Percentiles rank a stretch among this genome's conserved stretches.
Conservation (phyloP, 2,329 filamentous ascomycete genomes). For the Microascus cirrosus region DNA sequence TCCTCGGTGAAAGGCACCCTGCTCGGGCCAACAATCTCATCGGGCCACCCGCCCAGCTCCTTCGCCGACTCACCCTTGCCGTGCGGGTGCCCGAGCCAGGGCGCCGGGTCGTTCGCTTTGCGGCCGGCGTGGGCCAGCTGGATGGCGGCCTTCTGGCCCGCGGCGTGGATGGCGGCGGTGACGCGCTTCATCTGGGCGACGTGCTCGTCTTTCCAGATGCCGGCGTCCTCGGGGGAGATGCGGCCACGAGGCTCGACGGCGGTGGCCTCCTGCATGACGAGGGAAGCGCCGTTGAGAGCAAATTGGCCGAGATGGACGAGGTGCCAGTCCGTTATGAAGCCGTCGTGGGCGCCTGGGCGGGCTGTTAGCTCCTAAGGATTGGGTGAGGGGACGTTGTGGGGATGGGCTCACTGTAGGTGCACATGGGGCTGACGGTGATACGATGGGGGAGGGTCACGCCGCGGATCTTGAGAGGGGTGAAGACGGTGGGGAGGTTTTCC, state of each 20-base stretch:
- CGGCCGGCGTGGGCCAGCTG: constrained; percentile 75
- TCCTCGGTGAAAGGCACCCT: constrained; percentile 47
- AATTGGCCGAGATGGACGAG: constrained; percentile 74
- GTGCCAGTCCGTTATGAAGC: constrained; percentile 73
- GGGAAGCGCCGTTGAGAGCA: constrained; percentile 60
- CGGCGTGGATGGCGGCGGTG: constrained; percentile 69
- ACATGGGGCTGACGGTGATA: constrained; percentile 50
- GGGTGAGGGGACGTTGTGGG: neutral
- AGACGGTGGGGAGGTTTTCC: constrained; percentile 36
- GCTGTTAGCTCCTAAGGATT: neutral
- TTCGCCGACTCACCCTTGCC: constrained; percentile 37
- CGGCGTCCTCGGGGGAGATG: constrained; percentile 70
- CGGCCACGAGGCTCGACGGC: constrained; percentile 64
- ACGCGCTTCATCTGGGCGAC: constrained; percentile 60
- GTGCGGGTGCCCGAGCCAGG: constrained; percentile 48
- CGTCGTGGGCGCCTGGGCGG: constrained; percentile 32
- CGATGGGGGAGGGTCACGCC: constrained; percentile 43
- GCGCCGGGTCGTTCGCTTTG: constrained; percentile 49
- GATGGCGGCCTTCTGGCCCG: constrained; percentile 65
- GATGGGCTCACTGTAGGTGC: constrained; percentile 16
- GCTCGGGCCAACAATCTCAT: constrained; percentile 40
- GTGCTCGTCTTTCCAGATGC: constrained; percentile 78
- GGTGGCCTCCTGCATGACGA: constrained; percentile 71
- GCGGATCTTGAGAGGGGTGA: constrained; percentile 44
- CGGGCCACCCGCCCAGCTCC: constrained; percentile 43